Percentiles rank a stretch among this genome's conserved stretches.
phyloP scores from a whole-genome alignment of 768 basidiomycete genomes.

The Galerina marginata region DNA sequence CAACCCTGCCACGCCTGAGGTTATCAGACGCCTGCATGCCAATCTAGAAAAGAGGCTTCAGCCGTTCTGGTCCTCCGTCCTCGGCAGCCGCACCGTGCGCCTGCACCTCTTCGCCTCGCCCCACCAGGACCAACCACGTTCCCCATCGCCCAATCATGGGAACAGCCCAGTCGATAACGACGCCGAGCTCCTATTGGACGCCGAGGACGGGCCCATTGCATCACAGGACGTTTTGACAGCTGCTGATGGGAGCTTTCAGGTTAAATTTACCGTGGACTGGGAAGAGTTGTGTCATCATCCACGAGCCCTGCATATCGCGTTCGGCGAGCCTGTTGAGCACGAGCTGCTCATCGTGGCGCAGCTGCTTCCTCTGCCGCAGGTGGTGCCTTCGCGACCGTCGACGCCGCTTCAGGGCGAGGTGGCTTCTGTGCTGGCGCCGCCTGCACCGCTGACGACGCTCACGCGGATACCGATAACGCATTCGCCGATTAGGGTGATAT shows the following conservation, averaged over 20 bases:
- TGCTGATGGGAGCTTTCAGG: constrained; percentile 76
- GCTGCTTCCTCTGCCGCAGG: constrained; percentile 37
- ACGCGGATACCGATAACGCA: constrained; percentile 59
- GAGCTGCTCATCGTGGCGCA: constrained; percentile 61
- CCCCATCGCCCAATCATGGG: neutral
- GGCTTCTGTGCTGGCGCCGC: neutral
- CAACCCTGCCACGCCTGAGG: constrained; percentile 20
- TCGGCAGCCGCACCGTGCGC: constrained; percentile 66
- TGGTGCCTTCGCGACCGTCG: constrained; percentile 1
- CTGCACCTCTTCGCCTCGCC: constrained; percentile 62
- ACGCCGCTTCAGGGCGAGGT: constrained; percentile 14
- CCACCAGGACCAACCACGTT: constrained; percentile 24
- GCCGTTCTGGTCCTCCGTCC: constrained; percentile 80
- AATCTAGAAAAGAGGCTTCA: constrained; percentile 81
- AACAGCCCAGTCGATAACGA: neutral
- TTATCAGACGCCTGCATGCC: constrained; percentile 61
- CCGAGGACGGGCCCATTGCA: constrained; percentile 50
- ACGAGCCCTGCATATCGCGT: constrained; percentile 58
- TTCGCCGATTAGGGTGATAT: constrained; percentile 78
- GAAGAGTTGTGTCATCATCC: constrained; percentile 70
- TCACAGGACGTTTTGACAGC: constrained; percentile 59
- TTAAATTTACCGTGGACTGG: constrained; percentile 69
- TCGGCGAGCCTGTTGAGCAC: constrained; percentile 59
- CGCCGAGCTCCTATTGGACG: constrained; percentile 25
- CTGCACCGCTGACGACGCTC: constrained; percentile 29